These are phyloP conservation scores for Cladosporium sp. DNA, from an alignment of 2,329 filamentous ascomycete genomes.

Conservation along the genomic window DNA sequence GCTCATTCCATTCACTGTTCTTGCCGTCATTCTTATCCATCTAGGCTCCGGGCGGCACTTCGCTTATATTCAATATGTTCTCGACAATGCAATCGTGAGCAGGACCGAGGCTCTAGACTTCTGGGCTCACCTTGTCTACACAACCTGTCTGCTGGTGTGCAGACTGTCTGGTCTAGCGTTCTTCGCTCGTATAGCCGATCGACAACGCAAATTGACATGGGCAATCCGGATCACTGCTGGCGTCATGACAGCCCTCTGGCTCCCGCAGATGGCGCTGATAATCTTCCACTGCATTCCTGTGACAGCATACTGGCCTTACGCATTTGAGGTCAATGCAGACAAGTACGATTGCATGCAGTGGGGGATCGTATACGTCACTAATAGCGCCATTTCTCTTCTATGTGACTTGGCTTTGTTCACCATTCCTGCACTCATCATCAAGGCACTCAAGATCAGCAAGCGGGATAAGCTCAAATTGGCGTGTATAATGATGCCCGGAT, in stretches of 20 bases:
- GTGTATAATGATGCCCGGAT: slow-evolving; percentile 47
- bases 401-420: slow-evolving; percentile 50
- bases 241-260: slow-evolving; percentile 40
- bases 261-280: slow-evolving; percentile 48
- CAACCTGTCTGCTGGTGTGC: slow-evolving; percentile 47
- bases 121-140: slow-evolving; percentile 50
- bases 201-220: slow-evolving; percentile 34
- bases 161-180: slow-evolving; percentile 52
- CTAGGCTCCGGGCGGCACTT: slow-evolving; percentile 48
- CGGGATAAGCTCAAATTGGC: slow-evolving; percentile 47
- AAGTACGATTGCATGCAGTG: slow-evolving; percentile 46
- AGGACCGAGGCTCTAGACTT: slow-evolving; percentile 48
- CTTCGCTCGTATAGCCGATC: slow-evolving; percentile 45
- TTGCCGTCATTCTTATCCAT: slow-evolving; percentile 44
- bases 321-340: slow-evolving; percentile 40
- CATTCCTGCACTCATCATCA: slow-evolving; percentile 48
- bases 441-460: slow-evolving; percentile 41
- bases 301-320: slow-evolving; percentile 51
- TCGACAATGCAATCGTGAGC: slow-evolving; percentile 39
- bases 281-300: slow-evolving; percentile 51
- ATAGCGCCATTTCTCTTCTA: slow-evolving; percentile 46
- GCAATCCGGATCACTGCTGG: slow-evolving; percentile 33
- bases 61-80: slow-evolving; percentile 45
- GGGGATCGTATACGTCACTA: slow-evolving; percentile 51
- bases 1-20: slow-evolving; percentile 41